phyloP scores from a whole-genome alignment of 2,329 filamentous ascomycete genomes.

The Aphanoascus verrucosus region DNA sequence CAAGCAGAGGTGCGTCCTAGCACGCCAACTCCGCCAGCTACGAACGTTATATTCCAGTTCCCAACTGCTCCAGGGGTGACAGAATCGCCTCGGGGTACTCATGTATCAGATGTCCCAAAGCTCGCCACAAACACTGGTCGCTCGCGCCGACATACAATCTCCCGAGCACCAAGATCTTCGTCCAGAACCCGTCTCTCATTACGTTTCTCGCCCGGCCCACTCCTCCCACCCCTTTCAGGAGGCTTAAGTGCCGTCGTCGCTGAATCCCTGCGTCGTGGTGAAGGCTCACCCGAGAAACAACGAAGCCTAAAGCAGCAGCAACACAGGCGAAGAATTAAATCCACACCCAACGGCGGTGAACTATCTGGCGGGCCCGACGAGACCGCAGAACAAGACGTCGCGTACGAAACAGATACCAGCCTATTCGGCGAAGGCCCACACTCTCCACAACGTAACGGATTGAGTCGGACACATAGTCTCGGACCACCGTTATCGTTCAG shows the following conservation, averaged over 20 bases:
- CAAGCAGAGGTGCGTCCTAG: background rate
- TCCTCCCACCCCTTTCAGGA: constrained; percentile 51
- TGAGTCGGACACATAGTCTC: background rate
- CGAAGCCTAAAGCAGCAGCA: background rate
- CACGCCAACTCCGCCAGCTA: constrained; percentile 23
- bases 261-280: constrained; percentile 51
- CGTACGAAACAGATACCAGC: constrained; percentile 18
- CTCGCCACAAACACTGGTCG: constrained; percentile 15
- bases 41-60: constrained; percentile 31
- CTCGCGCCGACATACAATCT: constrained; percentile 22
- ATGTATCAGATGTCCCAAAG: constrained; percentile 17
- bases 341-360: constrained; percentile 19
- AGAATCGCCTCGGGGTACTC: constrained; percentile 16
- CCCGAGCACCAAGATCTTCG: constrained; percentile 30
- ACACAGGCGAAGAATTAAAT: background rate
- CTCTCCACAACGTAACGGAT: background rate
- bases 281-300: constrained; percentile 30
- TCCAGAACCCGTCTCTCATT: constrained; percentile 40
- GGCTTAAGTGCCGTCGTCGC: constrained; percentile 54
- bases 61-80: constrained; percentile 31
- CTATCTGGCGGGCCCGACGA: constrained; percentile 20
- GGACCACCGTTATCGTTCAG: constrained; percentile 1
- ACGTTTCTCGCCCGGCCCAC: constrained; percentile 47
- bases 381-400: constrained; percentile 18
- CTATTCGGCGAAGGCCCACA: constrained; percentile 10